These are phyloP conservation scores for Ophiostoma perfectum DNA, from an alignment of 2,329 filamentous ascomycete species.

Conservation along the genomic window DNA sequence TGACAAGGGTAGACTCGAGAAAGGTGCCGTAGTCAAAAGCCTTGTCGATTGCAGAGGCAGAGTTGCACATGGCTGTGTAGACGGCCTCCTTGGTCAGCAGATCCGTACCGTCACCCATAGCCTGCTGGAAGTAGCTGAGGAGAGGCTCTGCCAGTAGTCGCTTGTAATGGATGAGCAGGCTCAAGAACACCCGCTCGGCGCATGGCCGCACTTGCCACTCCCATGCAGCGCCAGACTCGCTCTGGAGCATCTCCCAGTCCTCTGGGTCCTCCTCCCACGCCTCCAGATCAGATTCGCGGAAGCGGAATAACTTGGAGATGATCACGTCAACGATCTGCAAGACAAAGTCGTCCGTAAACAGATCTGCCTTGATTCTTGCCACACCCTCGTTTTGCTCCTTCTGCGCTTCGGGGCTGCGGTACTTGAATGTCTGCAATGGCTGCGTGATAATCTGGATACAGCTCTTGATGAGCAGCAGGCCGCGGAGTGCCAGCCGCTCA, in stretches of 20 bases:
- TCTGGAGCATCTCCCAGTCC: constrained; percentile 89
- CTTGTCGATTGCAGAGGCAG: constrained; percentile 68
- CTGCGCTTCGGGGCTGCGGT: constrained; percentile 67
- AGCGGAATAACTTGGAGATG: constrained; percentile 82
- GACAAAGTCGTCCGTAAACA: constrained; percentile 73
- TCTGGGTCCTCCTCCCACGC: constrained; percentile 94
- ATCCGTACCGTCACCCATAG: constrained; percentile 60
- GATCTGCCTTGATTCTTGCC: constrained; percentile 61
- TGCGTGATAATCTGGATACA: constrained; percentile 83
- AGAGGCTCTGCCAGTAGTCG: constrained; percentile 71
- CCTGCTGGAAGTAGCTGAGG: constrained; percentile 73
- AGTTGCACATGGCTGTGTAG: constrained; percentile 85
- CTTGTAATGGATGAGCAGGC: constrained; percentile 86
- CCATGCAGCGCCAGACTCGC: constrained; percentile 76
- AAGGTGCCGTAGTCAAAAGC: constrained; percentile 80
- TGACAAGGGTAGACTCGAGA: constrained; percentile 66
- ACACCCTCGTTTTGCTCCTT: constrained; percentile 68
- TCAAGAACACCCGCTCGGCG: constrained; percentile 87
- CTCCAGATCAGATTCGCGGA: constrained; percentile 76
- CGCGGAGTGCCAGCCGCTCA: constrained; percentile 78
- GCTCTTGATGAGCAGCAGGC: constrained; percentile 72
- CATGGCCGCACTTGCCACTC: constrained; percentile 91
- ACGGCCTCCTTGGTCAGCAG: constrained; percentile 87
- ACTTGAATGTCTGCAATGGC: constrained; percentile 76
- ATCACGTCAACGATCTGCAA: constrained; percentile 76